phyloP scores from a whole-genome alignment of 805 yeast genomes.

The Ogataea trehaloabstinens region DNA sequence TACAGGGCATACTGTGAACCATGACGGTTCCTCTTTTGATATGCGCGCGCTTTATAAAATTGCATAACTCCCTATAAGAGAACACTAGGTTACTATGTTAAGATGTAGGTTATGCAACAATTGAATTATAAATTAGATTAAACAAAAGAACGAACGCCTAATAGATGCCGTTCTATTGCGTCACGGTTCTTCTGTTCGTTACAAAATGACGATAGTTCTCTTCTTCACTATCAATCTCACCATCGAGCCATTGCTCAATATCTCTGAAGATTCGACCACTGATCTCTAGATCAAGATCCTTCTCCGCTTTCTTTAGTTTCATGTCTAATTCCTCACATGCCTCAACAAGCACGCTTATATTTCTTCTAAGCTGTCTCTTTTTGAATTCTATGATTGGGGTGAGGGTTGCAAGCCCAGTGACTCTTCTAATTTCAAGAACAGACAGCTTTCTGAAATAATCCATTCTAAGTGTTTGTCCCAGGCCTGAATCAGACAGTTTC shows the following conservation, averaged over 20 bases:
- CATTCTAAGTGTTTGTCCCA: constrained; percentile 33
- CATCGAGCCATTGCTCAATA: constrained; percentile 61
- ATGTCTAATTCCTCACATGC: constrained; percentile 70
- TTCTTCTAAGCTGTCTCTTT: constrained; percentile 42
- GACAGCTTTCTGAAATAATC: constrained; percentile 57
- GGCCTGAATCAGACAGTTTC: constrained; percentile 29
- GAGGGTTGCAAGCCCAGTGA: constrained; percentile 54
- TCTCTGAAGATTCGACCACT: constrained; percentile 61
- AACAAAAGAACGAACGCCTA: too few relatives aligned
- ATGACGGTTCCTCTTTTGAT: constrained; percentile 6
- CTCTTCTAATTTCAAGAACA: constrained; percentile 75
- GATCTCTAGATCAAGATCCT: constrained; percentile 51
- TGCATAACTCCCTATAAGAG: constrained; percentile 1
- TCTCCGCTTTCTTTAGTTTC: constrained; percentile 59
- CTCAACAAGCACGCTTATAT: constrained; percentile 62
- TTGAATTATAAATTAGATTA: too few relatives aligned
- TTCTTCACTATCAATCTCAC: constrained; percentile 39
- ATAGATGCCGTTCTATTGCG: neutral
- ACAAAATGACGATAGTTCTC: constrained; percentile 15
- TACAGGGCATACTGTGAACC: constrained; percentile 92
- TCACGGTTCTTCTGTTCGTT: constrained; percentile 6
- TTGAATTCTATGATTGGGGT: constrained; percentile 69
- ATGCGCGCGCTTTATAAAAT: neutral
- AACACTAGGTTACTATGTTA: neutral
- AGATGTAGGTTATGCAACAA: neutral